phyloP scores from a whole-genome alignment of 2,329 filamentous ascomycete genomes.

The Lecanoromycetidae sp. region DNA sequence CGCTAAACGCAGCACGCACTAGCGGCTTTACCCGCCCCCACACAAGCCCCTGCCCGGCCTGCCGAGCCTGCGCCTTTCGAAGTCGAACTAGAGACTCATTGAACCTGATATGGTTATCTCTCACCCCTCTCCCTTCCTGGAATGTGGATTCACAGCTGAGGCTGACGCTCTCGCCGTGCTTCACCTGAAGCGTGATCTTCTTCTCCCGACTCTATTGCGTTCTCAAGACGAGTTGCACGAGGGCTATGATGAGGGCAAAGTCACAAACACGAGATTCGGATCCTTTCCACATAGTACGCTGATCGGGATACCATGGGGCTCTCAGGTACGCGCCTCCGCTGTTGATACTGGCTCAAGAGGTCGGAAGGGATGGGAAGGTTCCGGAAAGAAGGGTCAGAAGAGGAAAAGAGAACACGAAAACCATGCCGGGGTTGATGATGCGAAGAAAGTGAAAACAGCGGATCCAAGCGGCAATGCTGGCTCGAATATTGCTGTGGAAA shows the following conservation, averaged over 20 bases:
- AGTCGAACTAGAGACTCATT: background rate
- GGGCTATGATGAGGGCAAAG: conserved; percentile 64
- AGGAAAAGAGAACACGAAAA: conserved; percentile 16
- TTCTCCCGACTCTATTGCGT: conserved; percentile 61
- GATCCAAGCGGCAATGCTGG: background rate
- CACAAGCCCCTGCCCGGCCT: background rate
- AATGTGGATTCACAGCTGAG: conserved; percentile 50
- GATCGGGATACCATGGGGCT: conserved; percentile 74
- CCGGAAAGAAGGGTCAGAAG: conserved; percentile 13
- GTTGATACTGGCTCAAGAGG: conserved; percentile 69
- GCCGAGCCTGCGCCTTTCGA: background rate
- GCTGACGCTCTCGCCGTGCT: conserved; percentile 65
- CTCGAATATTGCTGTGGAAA: background rate
- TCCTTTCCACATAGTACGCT: conserved; percentile 74
- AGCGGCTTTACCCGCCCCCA: conserved; percentile 1
- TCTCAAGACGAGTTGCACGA: conserved; percentile 50
- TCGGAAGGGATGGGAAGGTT: conserved; percentile 13
- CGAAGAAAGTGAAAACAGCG: conserved; percentile 18
- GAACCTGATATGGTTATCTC: background rate
- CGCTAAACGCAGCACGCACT: background rate
- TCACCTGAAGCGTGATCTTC: conserved; percentile 76
- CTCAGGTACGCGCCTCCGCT: conserved; percentile 75
- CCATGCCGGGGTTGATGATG: conserved; percentile 15
- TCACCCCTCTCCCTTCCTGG: conserved; percentile 52
- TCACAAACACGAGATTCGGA: conserved; percentile 86